These are phyloP conservation scores for Canariomyces notabilis DNA, from an alignment of 2,329 filamentous ascomycete genomes.

Conservation along the genomic window DNA sequence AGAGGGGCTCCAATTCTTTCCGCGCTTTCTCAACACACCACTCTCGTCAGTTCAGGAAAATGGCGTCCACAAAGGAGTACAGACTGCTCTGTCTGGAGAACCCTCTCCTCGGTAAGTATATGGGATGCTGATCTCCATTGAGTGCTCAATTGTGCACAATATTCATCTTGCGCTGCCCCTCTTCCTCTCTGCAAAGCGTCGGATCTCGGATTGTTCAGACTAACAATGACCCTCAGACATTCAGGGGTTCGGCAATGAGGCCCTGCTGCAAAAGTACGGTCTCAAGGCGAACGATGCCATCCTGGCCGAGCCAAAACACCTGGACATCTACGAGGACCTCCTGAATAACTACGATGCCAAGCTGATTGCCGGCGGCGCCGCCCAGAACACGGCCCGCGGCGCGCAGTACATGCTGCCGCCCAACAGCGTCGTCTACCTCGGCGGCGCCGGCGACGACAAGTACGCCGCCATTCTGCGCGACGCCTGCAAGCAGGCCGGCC, in stretches of 20 bases:
- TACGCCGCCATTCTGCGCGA: conserved; percentile 84
- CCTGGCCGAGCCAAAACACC: conserved; percentile 88
- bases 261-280: conserved; percentile 84
- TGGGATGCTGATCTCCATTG: background rate
- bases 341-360: conserved; percentile 89
- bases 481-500: conserved; percentile 79
- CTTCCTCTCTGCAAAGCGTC: background rate
- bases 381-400: conserved; percentile 94
- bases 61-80: conserved; percentile 75
- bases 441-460: conserved; percentile 92
- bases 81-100: conserved; percentile 93
- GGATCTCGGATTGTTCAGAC: conserved; percentile 2
- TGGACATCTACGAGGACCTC: conserved; percentile 86
- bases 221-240: conserved; percentile 60
- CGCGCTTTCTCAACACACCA: conserved; percentile 15
- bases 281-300: conserved; percentile 97
- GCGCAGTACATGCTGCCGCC: conserved; percentile 91
- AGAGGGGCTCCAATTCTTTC: conserved; percentile 17
- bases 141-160: background rate
- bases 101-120: conserved; percentile 74
- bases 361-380: conserved; percentile 91
- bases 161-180: background rate
- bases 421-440: conserved; percentile 88
- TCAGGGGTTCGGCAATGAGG: conserved; percentile 76
- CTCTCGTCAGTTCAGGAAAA: conserved; percentile 37